Percentiles rank a stretch among this genome's conserved stretches.
Evolutionary conservation across 1,284 basidiomycete genomes (phyloP).

Genomic region (Amylostereum chailletii): DNA sequence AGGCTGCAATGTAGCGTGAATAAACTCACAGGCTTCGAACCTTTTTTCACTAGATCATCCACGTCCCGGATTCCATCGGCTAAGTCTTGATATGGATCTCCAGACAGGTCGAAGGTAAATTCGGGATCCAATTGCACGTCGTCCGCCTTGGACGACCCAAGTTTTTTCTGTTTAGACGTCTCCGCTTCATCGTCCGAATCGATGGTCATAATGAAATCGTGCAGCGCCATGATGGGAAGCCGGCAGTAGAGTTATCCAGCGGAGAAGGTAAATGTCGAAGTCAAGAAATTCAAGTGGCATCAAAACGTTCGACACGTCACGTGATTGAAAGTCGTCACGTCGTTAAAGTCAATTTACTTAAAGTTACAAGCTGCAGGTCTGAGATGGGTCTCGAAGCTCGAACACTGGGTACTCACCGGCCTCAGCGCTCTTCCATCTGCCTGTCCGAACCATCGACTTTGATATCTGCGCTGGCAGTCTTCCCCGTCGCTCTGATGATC

Average conservation of each 20-base stretch:
- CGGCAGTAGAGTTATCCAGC: neutral
- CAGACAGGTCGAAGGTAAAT: slow-evolving; percentile 76
- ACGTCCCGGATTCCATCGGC: slow-evolving; percentile 30
- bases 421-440: too few relatives aligned
- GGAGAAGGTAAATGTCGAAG: neutral
- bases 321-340: too few relatives aligned
- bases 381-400: too few relatives aligned
- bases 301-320: too few relatives aligned
- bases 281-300: neutral
- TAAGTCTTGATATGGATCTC: slow-evolving; percentile 56
- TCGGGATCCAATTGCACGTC: slow-evolving; percentile 68
- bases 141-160: slow-evolving; percentile 26
- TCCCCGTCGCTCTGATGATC: too few relatives aligned
- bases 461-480: too few relatives aligned
- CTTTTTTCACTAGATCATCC: slow-evolving; percentile 50
- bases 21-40: slow-evolving; percentile 54
- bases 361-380: too few relatives aligned
- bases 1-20: slow-evolving; percentile 2
- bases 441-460: too few relatives aligned
- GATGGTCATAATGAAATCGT: slow-evolving; percentile 76
- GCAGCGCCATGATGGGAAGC: slow-evolving; percentile 10
- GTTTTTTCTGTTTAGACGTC: slow-evolving; percentile 12
- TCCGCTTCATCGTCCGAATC: slow-evolving; percentile 67
- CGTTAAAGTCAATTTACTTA: too few relatives aligned
- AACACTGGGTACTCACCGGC: too few relatives aligned